Conservation (phyloP, 2,329 filamentous ascomycete genomes). For the Tothia fuscella region DNA sequence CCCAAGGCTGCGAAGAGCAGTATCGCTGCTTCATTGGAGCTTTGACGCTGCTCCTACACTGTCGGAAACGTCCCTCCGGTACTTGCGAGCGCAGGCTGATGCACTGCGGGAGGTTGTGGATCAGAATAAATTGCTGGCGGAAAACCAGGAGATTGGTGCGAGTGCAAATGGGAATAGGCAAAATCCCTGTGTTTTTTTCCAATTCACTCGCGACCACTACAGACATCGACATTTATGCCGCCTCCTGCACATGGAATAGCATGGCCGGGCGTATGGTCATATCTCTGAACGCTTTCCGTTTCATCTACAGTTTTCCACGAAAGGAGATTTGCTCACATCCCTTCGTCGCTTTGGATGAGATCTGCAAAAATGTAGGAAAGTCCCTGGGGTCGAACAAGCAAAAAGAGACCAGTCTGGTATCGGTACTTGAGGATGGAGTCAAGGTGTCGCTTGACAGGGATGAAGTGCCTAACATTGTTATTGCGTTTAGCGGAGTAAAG, state of each 20-base stretch:
- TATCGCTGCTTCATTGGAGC: constrained; percentile 3
- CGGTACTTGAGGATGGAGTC: constrained; percentile 2
- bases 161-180: too few relatives aligned
- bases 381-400: constrained; percentile 1
- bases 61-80: constrained; percentile 1
- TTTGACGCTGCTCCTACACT: constrained; percentile 2
- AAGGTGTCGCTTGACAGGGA: too few relatives aligned
- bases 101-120: not conserved
- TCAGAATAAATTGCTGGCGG: too few relatives aligned
- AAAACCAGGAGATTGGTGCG: too few relatives aligned
- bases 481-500: constrained; percentile 5
- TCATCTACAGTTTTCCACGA: not conserved
- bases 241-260: constrained; percentile 1
- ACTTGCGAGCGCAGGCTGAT: not conserved
- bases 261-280: not conserved
- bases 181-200: too few relatives aligned
- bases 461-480: constrained; percentile 7
- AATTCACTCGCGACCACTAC: too few relatives aligned
- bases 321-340: constrained; percentile 1
- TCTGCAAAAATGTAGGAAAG: constrained; percentile 5
- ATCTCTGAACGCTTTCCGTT: not conserved
- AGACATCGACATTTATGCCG: not conserved
- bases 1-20: not conserved
- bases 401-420: not conserved
- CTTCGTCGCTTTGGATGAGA: not conserved